A percentile compares a stretch with the other conserved stretches of the same genome.
These are phyloP conservation scores for Epichloe uncinata DNA, from an alignment of 2,329 filamentous ascomycete species.

Conservation along the genomic window DNA sequence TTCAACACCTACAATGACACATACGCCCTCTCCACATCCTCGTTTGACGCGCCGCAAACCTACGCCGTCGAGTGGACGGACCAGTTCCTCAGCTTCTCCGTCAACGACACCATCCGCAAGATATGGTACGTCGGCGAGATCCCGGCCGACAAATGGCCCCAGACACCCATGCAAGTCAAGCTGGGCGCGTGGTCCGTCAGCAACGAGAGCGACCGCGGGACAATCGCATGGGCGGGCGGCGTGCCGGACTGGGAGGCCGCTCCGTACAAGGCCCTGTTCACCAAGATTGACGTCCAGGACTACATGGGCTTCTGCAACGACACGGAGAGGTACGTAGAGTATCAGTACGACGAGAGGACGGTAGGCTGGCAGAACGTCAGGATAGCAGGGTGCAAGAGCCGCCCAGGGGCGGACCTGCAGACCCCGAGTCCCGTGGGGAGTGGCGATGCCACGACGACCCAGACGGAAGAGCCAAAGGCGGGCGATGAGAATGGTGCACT, in stretches of 20 bases:
- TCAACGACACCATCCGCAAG: slow-evolving; percentile 31
- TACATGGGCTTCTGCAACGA: slow-evolving; percentile 16
- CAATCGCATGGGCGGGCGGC: slow-evolving; percentile 56
- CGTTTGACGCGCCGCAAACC: slow-evolving; percentile 37
- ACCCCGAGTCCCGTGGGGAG: slow-evolving; percentile 5
- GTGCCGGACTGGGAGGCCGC: slow-evolving; percentile 18
- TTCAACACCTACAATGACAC: slow-evolving; percentile 36
- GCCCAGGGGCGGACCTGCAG: slow-evolving; percentile 6
- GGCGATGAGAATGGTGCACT: slow-evolving; percentile 4
- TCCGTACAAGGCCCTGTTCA: slow-evolving; percentile 15
- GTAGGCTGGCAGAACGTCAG: slow-evolving; percentile 17
- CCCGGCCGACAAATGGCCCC: slow-evolving; percentile 42
- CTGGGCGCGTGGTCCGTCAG: slow-evolving; percentile 45
- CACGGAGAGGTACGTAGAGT: slow-evolving; percentile 12
- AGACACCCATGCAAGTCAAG: slow-evolving; percentile 56
- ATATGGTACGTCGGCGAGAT: slow-evolving; percentile 30
- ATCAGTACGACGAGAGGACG: slow-evolving; percentile 15
- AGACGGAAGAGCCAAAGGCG: neutral
- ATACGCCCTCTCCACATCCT: slow-evolving; percentile 28
- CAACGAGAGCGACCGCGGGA: slow-evolving; percentile 38
- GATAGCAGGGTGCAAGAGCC: slow-evolving; percentile 15
- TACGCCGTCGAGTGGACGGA: slow-evolving; percentile 57
- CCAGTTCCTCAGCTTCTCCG: slow-evolving; percentile 43
- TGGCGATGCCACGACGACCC: neutral
- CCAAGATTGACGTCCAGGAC: slow-evolving; percentile 16